A percentile compares a stretch with the other conserved stretches of the same genome.
Evolutionary conservation across 179 eudicot species (phyloP).

Genomic region (Gypsophila paniculata): DNA sequence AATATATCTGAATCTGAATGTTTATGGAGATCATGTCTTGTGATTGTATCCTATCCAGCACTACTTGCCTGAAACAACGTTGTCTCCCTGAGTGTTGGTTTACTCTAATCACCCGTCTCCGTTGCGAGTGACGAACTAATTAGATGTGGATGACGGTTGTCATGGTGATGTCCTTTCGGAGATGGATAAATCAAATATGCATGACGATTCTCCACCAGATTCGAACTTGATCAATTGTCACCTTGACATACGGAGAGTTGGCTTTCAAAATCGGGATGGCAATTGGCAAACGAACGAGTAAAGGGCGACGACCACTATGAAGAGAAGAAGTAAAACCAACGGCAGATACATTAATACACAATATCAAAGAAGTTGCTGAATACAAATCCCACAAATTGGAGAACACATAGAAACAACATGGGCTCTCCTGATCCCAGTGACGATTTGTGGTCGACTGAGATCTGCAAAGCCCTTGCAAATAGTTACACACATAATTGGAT

Average conservation of each 20-base stretch:
- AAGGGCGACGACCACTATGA: neutral
- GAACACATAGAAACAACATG: slow-evolving; percentile 3
- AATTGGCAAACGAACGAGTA: too few species aligned
- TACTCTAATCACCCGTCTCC: neutral
- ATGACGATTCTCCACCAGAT: neutral
- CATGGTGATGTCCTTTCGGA: neutral
- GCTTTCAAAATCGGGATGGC: too few species aligned
- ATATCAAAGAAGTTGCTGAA: neutral
- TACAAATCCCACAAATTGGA: slow-evolving; percentile 14
- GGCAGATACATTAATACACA: slow-evolving; percentile 8
- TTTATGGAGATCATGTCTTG: neutral
- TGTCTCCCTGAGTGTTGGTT: too few species aligned
- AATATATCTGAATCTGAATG: neutral
- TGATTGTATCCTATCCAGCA: too few species aligned
- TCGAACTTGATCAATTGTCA: neutral
- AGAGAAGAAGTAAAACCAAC: neutral
- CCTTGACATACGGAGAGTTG: too few species aligned
- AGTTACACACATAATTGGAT: slow-evolving; percentile 16
- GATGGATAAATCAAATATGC: too few species aligned
- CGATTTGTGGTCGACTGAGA: slow-evolving; percentile 6
- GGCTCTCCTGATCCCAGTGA: slow-evolving; percentile 12
- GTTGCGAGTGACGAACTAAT: neutral
- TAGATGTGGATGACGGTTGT: neutral
- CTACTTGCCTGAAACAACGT: neutral
- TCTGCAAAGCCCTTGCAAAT: slow-evolving; percentile 3